Conservation (phyloP, 306 rosid species). For the Vigna hirtella region DNA sequence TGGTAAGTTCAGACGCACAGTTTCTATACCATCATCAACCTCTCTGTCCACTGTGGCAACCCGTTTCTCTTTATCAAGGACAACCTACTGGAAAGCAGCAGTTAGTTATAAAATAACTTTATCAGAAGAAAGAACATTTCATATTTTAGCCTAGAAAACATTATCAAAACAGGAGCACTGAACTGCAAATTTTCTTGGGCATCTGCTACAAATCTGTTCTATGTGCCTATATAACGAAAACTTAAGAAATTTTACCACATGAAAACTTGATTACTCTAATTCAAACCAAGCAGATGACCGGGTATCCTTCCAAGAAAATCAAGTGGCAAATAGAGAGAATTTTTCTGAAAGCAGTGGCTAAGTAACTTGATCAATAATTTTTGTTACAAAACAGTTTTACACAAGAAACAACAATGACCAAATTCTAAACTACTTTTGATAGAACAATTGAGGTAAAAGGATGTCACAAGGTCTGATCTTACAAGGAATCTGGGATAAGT, state of each 20-base stretch:
- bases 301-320: constrained; percentile 8
- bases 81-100: constrained; percentile 82
- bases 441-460: background rate
- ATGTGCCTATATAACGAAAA: constrained; percentile 4
- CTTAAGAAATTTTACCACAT: background rate
- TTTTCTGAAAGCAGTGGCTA: background rate
- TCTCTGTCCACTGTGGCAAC: constrained; percentile 87
- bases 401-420: background rate
- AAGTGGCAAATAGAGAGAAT: background rate
- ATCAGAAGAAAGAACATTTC: background rate
- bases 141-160: background rate
- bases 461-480: constrained; percentile 11
- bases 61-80: constrained; percentile 85
- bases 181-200: constrained; percentile 9
- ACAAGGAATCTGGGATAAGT: background rate
- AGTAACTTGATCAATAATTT: background rate
- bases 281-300: constrained; percentile 15
- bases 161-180: background rate
- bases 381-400: background rate
- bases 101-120: constrained; percentile 44
- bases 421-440: constrained; percentile 25
- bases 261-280: background rate
- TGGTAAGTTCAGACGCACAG: constrained; percentile 76
- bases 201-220: constrained; percentile 8
- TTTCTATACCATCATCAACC: constrained; percentile 93